Conservation (phyloP, 768 basidiomycete genomes). For the Agaricus subrufescens region DNA sequence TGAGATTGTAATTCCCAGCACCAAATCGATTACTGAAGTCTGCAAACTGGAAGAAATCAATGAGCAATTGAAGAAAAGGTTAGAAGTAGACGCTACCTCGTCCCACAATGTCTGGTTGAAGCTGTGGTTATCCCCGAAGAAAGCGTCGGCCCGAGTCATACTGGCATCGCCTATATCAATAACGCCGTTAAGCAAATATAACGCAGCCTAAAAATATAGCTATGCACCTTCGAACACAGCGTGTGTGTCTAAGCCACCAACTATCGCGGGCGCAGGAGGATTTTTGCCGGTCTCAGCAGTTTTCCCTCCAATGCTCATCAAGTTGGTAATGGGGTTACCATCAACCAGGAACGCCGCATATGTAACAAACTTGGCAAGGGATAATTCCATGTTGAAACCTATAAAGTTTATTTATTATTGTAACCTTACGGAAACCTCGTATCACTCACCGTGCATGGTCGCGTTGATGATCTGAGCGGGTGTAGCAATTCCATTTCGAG, state of each 20-base stretch:
- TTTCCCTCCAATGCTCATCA: slow-evolving; percentile 15
- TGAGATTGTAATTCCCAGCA: slow-evolving; percentile 15
- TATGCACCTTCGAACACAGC: slow-evolving; percentile 14
- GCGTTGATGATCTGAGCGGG: slow-evolving; percentile 13
- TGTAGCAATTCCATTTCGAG: slow-evolving; percentile 13
- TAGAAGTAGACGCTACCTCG: slow-evolving; percentile 5
- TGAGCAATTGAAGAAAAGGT: not conserved
- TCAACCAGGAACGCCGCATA: slow-evolving; percentile 15
- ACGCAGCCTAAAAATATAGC: not conserved
- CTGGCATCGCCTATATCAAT: slow-evolving; percentile 10
- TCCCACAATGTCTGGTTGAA: slow-evolving; percentile 18
- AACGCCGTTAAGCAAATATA: not conserved
- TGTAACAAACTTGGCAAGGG: slow-evolving; percentile 14
- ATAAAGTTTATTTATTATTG: no score
- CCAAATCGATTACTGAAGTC: slow-evolving; percentile 15
- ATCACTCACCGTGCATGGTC: slow-evolving; percentile 4
- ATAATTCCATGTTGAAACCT: slow-evolving; percentile 16
- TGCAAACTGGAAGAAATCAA: slow-evolving; percentile 2
- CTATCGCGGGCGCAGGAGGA: slow-evolving; percentile 12
- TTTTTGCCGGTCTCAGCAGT: slow-evolving; percentile 10
- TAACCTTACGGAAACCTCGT: not conserved
- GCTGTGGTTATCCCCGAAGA: slow-evolving; percentile 18
- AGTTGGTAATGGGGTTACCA: slow-evolving; percentile 13
- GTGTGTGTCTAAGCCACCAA: slow-evolving; percentile 15
- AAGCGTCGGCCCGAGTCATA: slow-evolving; percentile 13